Conservation (phyloP, 2,329 filamentous ascomycete species). For the Xylaria sp. region DNA sequence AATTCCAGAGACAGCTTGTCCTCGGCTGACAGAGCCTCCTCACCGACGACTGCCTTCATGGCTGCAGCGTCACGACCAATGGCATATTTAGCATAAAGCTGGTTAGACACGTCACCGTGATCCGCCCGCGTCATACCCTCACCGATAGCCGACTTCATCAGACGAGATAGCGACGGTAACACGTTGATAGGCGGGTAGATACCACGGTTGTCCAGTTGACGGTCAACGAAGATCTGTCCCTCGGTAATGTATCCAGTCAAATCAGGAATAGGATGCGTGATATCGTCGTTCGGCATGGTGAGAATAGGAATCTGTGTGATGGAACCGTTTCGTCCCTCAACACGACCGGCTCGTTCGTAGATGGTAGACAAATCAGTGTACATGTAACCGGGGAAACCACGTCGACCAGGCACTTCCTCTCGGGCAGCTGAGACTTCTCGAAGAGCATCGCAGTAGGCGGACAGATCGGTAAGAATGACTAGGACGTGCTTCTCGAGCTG, state of each 20-base stretch:
- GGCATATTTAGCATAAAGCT: conserved; percentile 99
- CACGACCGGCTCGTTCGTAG: conserved; percentile 98
- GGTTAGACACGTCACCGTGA: conserved; percentile 98
- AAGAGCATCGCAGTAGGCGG: conserved; percentile 97
- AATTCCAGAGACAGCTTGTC: conserved; percentile 98
- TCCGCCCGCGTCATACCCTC: conserved; percentile 96
- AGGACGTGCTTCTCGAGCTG: conserved; percentile 99
- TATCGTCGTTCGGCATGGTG: conserved; percentile 99
- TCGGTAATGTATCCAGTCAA: conserved; percentile 99
- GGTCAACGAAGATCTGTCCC: conserved; percentile 97
- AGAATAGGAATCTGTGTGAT: conserved; percentile 99
- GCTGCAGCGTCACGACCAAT: conserved; percentile 97
- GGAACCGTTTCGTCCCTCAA: conserved; percentile 93
- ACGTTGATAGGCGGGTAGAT: conserved; percentile 99
- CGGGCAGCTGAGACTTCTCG: conserved; percentile 97
- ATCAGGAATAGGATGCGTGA: conserved; percentile 98
- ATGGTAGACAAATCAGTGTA: conserved; percentile 99
- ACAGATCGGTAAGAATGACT: conserved; percentile 97
- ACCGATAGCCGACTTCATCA: conserved; percentile 99
- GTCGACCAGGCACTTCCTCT: conserved; percentile 98
- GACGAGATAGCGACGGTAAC: conserved; percentile 93
- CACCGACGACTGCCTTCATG: conserved; percentile 99
- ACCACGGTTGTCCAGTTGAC: conserved; percentile 92
- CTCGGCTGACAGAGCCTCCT: conserved; percentile 92
- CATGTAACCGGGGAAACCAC: conserved; percentile 99